Evolutionary conservation across 495 filamentous ascomycete genomes (phyloP).

Genomic region (Pyronema domesticum): DNA sequence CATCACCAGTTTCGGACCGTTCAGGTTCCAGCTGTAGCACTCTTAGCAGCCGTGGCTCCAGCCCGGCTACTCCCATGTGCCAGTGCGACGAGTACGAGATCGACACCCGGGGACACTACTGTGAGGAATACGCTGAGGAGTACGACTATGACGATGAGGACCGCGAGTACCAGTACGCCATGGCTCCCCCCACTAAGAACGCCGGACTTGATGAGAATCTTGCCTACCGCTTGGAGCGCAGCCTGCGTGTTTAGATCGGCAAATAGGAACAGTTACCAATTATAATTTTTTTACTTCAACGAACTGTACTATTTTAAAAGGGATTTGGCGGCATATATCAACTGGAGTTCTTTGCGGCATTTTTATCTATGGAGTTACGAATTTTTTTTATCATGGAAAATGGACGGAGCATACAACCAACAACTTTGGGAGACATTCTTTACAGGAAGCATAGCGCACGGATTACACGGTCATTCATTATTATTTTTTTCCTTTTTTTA

Average conservation of each 20-base stretch:
- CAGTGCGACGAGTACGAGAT: slow-evolving; percentile 15
- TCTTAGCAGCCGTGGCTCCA: slow-evolving; percentile 40
- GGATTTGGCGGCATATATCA: not conserved
- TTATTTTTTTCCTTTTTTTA: not conserved
- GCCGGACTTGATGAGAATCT: slow-evolving; percentile 11
- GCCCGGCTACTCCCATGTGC: slow-evolving; percentile 50
- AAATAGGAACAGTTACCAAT: slow-evolving; percentile 1
- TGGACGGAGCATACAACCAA: not conserved
- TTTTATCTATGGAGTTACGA: not conserved
- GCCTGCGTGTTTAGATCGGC: slow-evolving; percentile 16
- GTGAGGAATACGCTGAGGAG: slow-evolving; percentile 9
- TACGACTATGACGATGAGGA: slow-evolving; percentile 9
- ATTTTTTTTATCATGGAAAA: slow-evolving; percentile 1
- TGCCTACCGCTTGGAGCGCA: slow-evolving; percentile 21
- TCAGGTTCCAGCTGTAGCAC: slow-evolving; percentile 36
- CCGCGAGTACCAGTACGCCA: slow-evolving; percentile 1
- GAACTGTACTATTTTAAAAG: not conserved
- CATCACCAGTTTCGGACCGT: slow-evolving; percentile 38
- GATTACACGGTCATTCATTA: not conserved
- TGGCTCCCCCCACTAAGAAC: not conserved
- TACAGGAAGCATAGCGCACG: not conserved
- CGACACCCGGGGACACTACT: slow-evolving; percentile 13
- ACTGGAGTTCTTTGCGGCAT: not conserved
- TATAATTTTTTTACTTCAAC: not conserved
- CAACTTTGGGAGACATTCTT: too few relatives aligned